phyloP scores from a whole-genome alignment of 2,329 filamentous ascomycete species.

The Rhytidhysteron rufulum region DNA sequence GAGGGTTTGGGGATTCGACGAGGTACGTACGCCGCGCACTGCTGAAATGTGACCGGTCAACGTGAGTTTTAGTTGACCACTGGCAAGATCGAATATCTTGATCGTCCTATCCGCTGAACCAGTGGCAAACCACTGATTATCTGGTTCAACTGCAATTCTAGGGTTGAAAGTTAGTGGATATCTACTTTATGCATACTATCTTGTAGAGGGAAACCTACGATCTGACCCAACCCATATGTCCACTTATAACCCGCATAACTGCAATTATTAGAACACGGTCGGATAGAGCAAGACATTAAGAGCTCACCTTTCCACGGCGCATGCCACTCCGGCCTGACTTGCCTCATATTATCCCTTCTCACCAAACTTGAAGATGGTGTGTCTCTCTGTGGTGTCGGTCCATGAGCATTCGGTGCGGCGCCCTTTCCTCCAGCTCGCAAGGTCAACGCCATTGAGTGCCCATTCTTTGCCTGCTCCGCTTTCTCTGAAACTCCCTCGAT shows the following conservation, averaged over 20 bases:
- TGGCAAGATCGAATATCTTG: slow-evolving; percentile 97
- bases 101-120: slow-evolving; percentile 94
- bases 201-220: too few relatives aligned
- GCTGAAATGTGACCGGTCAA: slow-evolving; percentile 93
- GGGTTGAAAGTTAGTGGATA: too few relatives aligned
- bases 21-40: slow-evolving; percentile 66
- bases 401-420: slow-evolving; percentile 53
- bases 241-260: slow-evolving; percentile 95
- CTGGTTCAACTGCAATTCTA: slow-evolving; percentile 96
- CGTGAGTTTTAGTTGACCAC: slow-evolving; percentile 77
- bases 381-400: slow-evolving; percentile 49
- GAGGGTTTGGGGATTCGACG: too few relatives aligned
- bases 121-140: slow-evolving; percentile 96
- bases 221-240: slow-evolving; percentile 93
- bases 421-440: slow-evolving; percentile 46
- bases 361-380: slow-evolving; percentile 56
- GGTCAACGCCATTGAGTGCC: slow-evolving; percentile 56
- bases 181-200: too few relatives aligned
- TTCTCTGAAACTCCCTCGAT: slow-evolving; percentile 60
- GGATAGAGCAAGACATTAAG: neutral
- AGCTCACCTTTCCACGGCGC: slow-evolving; percentile 85
- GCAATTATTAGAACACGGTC: too few relatives aligned
- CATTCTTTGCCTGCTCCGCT: slow-evolving; percentile 39
- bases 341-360: slow-evolving; percentile 60
- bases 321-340: slow-evolving; percentile 88